phyloP scores from a whole-genome alignment of 2,329 filamentous ascomycete genomes.

The Fusarium fracticaudum region DNA sequence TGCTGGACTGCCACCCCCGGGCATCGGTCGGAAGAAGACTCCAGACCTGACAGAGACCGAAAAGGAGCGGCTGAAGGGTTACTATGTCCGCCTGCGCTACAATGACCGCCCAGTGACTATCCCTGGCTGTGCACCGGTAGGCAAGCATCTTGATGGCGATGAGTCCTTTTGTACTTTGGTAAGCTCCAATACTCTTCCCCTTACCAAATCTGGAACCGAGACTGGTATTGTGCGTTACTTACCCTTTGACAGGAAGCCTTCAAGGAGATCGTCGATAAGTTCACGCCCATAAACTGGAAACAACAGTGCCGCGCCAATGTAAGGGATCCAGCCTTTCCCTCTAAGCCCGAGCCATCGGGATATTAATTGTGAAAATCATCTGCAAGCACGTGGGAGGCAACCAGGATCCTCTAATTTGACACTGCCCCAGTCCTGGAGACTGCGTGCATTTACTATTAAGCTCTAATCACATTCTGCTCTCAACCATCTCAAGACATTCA shows the following conservation, averaged over 20 bases:
- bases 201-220: background rate
- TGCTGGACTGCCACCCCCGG: constrained; percentile 48
- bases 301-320: constrained; percentile 60
- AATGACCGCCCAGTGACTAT: constrained; percentile 86
- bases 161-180: constrained; percentile 90
- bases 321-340: constrained; percentile 56
- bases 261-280: constrained; percentile 91
- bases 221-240: constrained; percentile 5
- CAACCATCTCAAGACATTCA: background rate
- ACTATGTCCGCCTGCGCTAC: constrained; percentile 91
- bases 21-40: constrained; percentile 70
- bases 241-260: constrained; percentile 76
- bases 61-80: constrained; percentile 70
- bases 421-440: background rate
- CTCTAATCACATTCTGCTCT: background rate
- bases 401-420: background rate
- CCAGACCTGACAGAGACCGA: constrained; percentile 66
- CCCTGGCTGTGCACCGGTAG: constrained; percentile 78
- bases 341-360: constrained; percentile 62
- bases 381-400: background rate
- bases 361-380: constrained; percentile 38
- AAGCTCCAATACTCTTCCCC: constrained; percentile 45
- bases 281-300: constrained; percentile 83
- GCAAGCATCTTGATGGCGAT: constrained; percentile 88
- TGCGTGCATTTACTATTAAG: background rate